These are phyloP conservation scores for Leptographium wingfieldii DNA, from an alignment of 2,329 filamentous ascomycete species.

Conservation along the genomic window DNA sequence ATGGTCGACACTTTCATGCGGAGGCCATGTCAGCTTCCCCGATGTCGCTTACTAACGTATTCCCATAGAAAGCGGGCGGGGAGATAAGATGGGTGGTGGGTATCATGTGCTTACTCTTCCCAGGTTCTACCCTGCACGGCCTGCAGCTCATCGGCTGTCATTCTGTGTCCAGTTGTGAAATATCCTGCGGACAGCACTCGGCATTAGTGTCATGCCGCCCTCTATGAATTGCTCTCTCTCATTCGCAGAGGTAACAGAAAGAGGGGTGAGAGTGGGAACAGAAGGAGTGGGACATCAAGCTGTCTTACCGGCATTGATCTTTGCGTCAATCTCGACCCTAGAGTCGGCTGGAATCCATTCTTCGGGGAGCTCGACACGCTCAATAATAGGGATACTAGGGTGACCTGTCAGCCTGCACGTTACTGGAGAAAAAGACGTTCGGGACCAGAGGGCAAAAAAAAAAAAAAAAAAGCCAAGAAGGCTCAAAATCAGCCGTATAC, in stretches of 20 bases:
- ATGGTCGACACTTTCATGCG: background rate
- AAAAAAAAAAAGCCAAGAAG: no score
- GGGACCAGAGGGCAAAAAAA: no score
- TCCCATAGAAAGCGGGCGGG: background rate
- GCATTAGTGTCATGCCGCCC: background rate
- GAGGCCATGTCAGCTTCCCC: background rate
- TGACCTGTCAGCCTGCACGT: background rate
- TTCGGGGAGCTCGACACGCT: constrained; percentile 84
- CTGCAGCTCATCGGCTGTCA: constrained; percentile 74
- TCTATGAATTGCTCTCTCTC: background rate
- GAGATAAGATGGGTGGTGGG: background rate
- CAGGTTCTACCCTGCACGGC: constrained; percentile 82
- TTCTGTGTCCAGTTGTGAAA: constrained; percentile 79
- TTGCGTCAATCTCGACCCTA: constrained; percentile 96
- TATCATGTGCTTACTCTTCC: constrained; percentile 52
- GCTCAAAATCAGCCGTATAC: no score
- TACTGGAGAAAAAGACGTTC: background rate
- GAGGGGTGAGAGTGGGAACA: background rate
- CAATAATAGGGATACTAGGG: constrained; percentile 66
- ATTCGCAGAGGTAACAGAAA: background rate
- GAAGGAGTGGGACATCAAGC: background rate
- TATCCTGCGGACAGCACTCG: constrained; percentile 29
- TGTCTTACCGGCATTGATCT: constrained; percentile 84
- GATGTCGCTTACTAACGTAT: background rate
- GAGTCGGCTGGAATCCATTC: constrained; percentile 91